Conservation (phyloP, 2,329 filamentous ascomycete genomes). For the Zalaria sp. region DNA sequence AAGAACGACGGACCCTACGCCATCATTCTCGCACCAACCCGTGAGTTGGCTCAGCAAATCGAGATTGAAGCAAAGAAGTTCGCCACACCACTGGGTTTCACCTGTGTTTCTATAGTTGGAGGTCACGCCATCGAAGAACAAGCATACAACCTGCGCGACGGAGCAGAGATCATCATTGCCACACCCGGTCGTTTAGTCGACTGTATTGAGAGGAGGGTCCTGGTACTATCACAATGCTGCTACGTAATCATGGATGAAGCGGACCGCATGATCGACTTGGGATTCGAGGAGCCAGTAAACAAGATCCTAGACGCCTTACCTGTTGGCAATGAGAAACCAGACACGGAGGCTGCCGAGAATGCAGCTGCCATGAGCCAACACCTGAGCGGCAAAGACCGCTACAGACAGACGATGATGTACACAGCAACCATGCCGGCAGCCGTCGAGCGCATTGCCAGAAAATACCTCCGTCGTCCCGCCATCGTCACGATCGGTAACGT, state of each 20-base stretch:
- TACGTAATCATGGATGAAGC: constrained; percentile 99
- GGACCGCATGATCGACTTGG: constrained; percentile 96
- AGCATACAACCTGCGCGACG: constrained; percentile 74
- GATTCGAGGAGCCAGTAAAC: constrained; percentile 94
- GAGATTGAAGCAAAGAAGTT: constrained; percentile 91
- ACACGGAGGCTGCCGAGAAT: constrained; percentile 83
- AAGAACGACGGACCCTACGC: constrained; percentile 94
- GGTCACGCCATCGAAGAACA: constrained; percentile 93
- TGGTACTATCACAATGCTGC: constrained; percentile 91
- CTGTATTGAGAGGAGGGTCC: constrained; percentile 82
- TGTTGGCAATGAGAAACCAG: constrained; percentile 86
- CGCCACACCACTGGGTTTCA: constrained; percentile 78
- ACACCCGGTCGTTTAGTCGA: constrained; percentile 94
- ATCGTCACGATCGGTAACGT: constrained; percentile 90
- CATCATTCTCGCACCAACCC: constrained; percentile 91
- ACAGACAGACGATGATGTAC: constrained; percentile 99
- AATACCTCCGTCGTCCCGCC: constrained; percentile 84
- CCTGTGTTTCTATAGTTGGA: constrained; percentile 93
- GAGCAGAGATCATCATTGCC: constrained; percentile 96
- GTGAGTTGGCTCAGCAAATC: constrained; percentile 95
- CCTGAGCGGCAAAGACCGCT: constrained; percentile 61
- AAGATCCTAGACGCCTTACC: constrained; percentile 93
- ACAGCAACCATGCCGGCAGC: constrained; percentile 92
- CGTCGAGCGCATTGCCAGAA: constrained; percentile 91
- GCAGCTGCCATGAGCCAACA: constrained; percentile 69